phyloP scores from a whole-genome alignment of 2,329 filamentous ascomycete genomes.

The Sporothrix brasiliensis region DNA sequence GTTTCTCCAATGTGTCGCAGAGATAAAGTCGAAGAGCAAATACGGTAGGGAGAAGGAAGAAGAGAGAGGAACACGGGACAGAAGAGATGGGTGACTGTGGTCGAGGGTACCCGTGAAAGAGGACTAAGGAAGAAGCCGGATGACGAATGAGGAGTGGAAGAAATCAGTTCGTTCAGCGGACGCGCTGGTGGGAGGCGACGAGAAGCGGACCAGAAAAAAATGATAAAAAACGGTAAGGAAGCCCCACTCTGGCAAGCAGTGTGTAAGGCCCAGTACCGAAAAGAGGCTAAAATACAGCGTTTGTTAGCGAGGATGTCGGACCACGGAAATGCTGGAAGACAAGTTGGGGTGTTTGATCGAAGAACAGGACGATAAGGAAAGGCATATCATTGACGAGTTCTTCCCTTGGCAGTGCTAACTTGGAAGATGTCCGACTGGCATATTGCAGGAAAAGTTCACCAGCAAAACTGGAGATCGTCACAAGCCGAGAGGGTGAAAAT shows the following conservation, averaged over 20 bases:
- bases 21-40: conserved; percentile 12
- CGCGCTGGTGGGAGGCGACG: conserved; percentile 25
- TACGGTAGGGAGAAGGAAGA: background rate
- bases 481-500: background rate
- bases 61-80: conserved; percentile 10
- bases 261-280: conserved; percentile 17
- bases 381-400: too few species aligned
- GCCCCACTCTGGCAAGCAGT: conserved; percentile 20
- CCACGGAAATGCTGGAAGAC: background rate
- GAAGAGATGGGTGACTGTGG: conserved; percentile 4
- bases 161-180: conserved; percentile 26
- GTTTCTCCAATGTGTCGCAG: conserved; percentile 15
- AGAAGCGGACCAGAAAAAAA: conserved; percentile 6
- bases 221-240: conserved; percentile 16
- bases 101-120: conserved; percentile 16
- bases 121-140: conserved; percentile 33
- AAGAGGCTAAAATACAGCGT: conserved; percentile 22
- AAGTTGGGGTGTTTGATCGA: background rate
- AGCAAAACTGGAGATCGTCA: conserved; percentile 13
- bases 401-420: too few species aligned
- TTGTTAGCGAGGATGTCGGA: background rate
- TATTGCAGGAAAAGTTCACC: background rate
- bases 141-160: conserved; percentile 32
- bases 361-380: background rate
- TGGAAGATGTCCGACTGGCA: background rate